Evolutionary conservation across 2,329 filamentous ascomycete genomes (phyloP), one percentile per base, ranked within the genome.

Genomic region (Neoarthrinium moseri): DNA sequence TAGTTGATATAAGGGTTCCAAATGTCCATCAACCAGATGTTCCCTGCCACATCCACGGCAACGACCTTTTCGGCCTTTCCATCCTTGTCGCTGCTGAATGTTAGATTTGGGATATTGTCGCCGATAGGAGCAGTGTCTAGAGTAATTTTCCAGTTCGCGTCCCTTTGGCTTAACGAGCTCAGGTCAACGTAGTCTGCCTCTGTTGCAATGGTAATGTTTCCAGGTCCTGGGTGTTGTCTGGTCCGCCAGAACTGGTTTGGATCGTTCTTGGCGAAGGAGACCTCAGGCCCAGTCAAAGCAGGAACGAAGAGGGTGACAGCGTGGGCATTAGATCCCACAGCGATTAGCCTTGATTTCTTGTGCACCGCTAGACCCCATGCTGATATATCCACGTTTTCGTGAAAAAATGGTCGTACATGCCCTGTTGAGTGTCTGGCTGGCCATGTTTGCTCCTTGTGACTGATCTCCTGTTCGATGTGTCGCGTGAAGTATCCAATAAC

Each of bases 281-380:
- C n/a, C 6, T 35, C 15, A 40, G 24, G 41, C n/a, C 51, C 24
- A 47, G 57, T 55, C 7, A 68, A 43, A 39, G 63, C 63, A n/a
- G 64, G 63, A 11, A 67, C 51, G 50, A 65, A 61, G n/a, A 63
- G 56, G 39, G 56, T 58, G 17, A 63, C 57, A 15, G 58, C 50
- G 13, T 62, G 61, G 2, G 76, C 79, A 61, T 99, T 99, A 0
- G 88, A 84, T 56, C 87, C 89, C 30, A 95, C 85, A 1, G 92
- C 94, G 51, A 99, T 86, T 50, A 96, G 72, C 0, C 91, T 83
- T n/a, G 89, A 89, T 51, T 84, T 72, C 50, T 81, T 77, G 63
- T 97, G 92, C 10, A 96, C 77, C 6, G 90, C 86, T 38, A 96
- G 67, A 0, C 92, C 94, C 94, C 94, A 99, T 3, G 91, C 92